A percentile compares a stretch with the other conserved stretches of the same genome.
Conservation (phyloP, 805 yeast species). For the Starmerella ratchasimensis region DNA sequence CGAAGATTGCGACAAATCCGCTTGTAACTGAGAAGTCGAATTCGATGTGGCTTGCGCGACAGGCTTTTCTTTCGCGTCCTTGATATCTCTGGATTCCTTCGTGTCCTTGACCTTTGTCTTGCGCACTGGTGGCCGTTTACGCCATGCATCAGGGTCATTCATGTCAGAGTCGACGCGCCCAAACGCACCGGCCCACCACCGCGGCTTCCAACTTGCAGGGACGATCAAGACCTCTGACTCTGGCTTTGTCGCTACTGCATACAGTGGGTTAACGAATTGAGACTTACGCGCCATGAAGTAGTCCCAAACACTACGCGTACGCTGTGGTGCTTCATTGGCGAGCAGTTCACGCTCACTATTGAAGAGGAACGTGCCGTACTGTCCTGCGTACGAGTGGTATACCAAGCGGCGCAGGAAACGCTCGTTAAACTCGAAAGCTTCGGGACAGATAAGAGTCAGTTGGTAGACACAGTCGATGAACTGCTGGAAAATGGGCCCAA, state of each 20-base stretch:
- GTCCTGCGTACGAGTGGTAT: conserved; percentile 85
- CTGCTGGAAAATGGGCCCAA: conserved; percentile 91
- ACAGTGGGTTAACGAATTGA: conserved; percentile 52
- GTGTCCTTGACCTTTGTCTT: too few relatives aligned
- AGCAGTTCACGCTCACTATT: conserved; percentile 56
- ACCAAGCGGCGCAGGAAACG: conserved; percentile 69
- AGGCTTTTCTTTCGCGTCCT: too few relatives aligned
- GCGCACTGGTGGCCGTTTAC: conserved; percentile 4
- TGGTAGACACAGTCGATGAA: conserved; percentile 85
- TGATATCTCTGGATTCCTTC: too few relatives aligned
- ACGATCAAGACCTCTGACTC: conserved; percentile 17
- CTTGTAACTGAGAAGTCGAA: too few relatives aligned
- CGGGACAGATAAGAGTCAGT: conserved; percentile 53
- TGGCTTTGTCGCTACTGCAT: conserved; percentile 18
- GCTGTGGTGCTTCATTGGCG: conserved; percentile 30
- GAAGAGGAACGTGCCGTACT: conserved; percentile 79
- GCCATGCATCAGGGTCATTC: conserved; percentile 30
- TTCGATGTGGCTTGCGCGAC: too few relatives aligned
- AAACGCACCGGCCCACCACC: conserved; percentile 82
- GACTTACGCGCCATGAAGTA: conserved; percentile 62
- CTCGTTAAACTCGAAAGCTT: conserved; percentile 73
- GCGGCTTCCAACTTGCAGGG: conserved; percentile 20
- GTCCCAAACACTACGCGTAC: conserved; percentile 82
- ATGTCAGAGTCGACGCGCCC: conserved; percentile 62
- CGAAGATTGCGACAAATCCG: too few relatives aligned